Evolutionary conservation across 1,139 yeast species (phyloP).

Genomic region (Debaryomyces subglobosus): DNA sequence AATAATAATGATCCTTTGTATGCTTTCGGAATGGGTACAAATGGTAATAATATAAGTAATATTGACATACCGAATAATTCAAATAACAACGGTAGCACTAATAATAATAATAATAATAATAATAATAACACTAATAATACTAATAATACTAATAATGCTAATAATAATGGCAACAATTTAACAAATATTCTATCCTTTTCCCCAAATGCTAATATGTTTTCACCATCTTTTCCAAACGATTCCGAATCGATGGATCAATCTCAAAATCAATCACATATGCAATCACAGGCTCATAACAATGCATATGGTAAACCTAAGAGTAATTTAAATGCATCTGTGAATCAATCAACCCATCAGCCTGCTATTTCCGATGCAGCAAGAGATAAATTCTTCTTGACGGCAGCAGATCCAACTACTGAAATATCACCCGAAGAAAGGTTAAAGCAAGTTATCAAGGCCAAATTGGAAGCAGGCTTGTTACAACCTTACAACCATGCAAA

Average conservation of each 20-base stretch:
- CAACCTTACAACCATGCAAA: conserved; percentile 94
- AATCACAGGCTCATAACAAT: conserved; percentile 1
- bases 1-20: conserved; percentile 29
- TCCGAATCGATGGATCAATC: conserved; percentile 14
- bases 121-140: conserved; percentile 10
- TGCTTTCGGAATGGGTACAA: conserved; percentile 22
- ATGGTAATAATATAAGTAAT: conserved; percentile 11
- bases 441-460: conserved; percentile 94
- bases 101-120: conserved; percentile 2
- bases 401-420: conserved; percentile 96
- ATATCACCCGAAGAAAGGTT: conserved; percentile 93
- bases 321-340: neutral
- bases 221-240: conserved; percentile 22
- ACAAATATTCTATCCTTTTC: conserved; percentile 34
- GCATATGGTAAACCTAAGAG: neutral
- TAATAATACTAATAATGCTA: conserved; percentile 11
- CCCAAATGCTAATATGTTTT: conserved; percentile 29
- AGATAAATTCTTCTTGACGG: conserved; percentile 92
- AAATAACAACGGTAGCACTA: conserved; percentile 12
- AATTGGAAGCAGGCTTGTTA: conserved; percentile 87
- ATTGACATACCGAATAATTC: conserved; percentile 8
- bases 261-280: conserved; percentile 11
- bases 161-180: conserved; percentile 15
- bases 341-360: conserved; percentile 37
- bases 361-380: conserved; percentile 77